phyloP scores from a whole-genome alignment of 2,329 filamentous ascomycete genomes.

The Stromatinia cepivora region DNA sequence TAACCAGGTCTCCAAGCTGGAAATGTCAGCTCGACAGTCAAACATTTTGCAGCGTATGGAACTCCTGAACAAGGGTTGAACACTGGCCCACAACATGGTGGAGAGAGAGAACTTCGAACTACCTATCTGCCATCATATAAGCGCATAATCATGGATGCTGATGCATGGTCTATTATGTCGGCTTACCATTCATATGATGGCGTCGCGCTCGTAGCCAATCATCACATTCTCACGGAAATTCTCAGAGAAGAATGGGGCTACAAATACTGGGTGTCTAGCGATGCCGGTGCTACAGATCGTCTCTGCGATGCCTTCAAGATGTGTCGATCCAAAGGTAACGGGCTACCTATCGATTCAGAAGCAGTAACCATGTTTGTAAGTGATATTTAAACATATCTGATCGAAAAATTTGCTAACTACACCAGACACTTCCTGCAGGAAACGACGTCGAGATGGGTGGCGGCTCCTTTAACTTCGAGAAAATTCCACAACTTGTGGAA shows the following conservation, averaged over 20 bases:
- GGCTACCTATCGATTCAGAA: conserved; percentile 59
- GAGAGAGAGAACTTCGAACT: conserved; percentile 55
- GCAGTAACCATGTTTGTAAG: conserved; percentile 60
- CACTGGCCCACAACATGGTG: conserved; percentile 56
- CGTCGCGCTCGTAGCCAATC: conserved; percentile 64
- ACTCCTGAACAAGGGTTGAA: conserved; percentile 72
- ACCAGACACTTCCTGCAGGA: conserved; percentile 61
- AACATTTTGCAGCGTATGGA: conserved; percentile 72
- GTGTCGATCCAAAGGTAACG: conserved; percentile 50
- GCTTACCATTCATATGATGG: conserved; percentile 76
- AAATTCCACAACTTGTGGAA: conserved; percentile 64
- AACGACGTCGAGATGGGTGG: conserved; percentile 78
- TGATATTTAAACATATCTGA: neutral
- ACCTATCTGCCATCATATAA: conserved; percentile 63
- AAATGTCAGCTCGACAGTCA: conserved; percentile 70
- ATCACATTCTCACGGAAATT: conserved; percentile 66
- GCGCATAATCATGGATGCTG: conserved; percentile 68
- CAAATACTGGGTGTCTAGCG: conserved; percentile 63
- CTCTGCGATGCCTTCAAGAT: conserved; percentile 64
- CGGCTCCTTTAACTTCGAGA: conserved; percentile 68
- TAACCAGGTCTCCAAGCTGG: conserved; percentile 60
- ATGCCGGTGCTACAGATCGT: conserved; percentile 71
- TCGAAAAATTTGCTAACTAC: neutral
- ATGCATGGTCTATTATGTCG: conserved; percentile 69
- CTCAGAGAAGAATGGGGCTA: conserved; percentile 72